A percentile compares a stretch with the other conserved stretches of the same genome.
Conservation (phyloP, 306 rosid species). For the Cotoneaster glaucophyllus region DNA sequence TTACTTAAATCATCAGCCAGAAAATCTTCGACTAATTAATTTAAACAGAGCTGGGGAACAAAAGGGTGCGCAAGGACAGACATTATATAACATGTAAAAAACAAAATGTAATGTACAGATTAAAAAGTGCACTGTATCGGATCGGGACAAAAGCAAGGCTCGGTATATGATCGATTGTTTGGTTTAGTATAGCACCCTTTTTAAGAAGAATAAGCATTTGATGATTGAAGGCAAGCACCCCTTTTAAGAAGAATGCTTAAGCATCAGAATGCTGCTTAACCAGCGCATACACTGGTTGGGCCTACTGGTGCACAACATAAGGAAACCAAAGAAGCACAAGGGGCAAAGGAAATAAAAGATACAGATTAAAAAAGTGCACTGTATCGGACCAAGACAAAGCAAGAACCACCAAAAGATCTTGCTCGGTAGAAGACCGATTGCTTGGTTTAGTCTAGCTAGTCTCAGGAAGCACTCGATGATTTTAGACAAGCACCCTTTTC, state of each 20-base stretch:
- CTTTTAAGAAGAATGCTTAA: neutral
- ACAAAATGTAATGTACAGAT: too few species aligned
- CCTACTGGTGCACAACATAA: too few species aligned
- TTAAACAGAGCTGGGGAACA: neutral
- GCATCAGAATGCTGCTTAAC: conserved; percentile 12
- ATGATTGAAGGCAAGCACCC: conserved; percentile 5
- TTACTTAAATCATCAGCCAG: neutral
- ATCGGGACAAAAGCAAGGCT: conserved; percentile 15
- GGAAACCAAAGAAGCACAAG: neutral
- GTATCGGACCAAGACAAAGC: neutral
- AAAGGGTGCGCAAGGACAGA: neutral
- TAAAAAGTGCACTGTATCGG: neutral
- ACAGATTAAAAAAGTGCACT: neutral
- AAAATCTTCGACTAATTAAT: too few species aligned
- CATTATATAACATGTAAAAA: neutral
- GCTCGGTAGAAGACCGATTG: neutral
- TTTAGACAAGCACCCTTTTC: neutral
- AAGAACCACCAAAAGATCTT: neutral
- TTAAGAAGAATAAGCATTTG: conserved; percentile 11
- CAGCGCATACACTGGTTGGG: neutral
- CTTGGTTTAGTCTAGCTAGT: conserved; percentile 5
- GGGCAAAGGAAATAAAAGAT: neutral
- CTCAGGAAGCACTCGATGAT: conserved; percentile 21
- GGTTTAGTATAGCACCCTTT: conserved; percentile 1
- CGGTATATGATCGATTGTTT: neutral